Base-by-base conservation (phyloP, 2,329 filamentous ascomycete species). In the Fusarium redolens region DNA sequence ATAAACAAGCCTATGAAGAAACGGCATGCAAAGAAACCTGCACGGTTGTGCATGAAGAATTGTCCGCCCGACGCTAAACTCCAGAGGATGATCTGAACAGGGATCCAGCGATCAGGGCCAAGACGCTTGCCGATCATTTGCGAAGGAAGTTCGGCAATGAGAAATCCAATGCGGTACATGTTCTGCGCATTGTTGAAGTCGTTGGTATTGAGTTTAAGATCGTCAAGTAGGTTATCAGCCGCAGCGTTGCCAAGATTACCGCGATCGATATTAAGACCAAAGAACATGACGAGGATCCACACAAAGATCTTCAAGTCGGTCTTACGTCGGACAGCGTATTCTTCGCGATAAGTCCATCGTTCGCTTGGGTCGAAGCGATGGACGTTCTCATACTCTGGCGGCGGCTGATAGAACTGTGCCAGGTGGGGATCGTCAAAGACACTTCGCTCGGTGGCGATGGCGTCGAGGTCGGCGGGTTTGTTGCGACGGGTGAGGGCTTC, bases 91-190 rank as follows among this genome's bases (percentile, higher is more conserved):
- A 57, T 57, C 31, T 57, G 54, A 5, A 47, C 38, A 28, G 54
- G 54, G 40, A 57, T 57, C 40, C 54, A 57, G 9, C 54, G 54
- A 57, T 57, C 54, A 7, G 54, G 54, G 25, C 54, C 54, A 25
- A 57, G 38, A 35, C 54, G 40, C 30, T 57, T 57, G 38, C 38
- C 38, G 11, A 57, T 35, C 38, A 57, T 45, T 18, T 57, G 54
- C 10, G 54, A 47, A 1, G 54, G 40, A 57, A 57, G 33, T 14
- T 57, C 54, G 1, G 54, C 38, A 4, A 45, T 17, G 3, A 57
- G 54, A 2, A 57, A 57, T 1, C 38, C 52, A 18, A 56, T 45
- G 3, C 52, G 52, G 14, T 56, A 45, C 52, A 56, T 56, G n/a
- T 56, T 56, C 28, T 56, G 52, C 4, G 52, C 52, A 3, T 45